A percentile compares a stretch with the other conserved stretches of the same genome.
Conservation (phyloP, 2,329 filamentous ascomycete genomes). For the Aspergillus niger region DNA sequence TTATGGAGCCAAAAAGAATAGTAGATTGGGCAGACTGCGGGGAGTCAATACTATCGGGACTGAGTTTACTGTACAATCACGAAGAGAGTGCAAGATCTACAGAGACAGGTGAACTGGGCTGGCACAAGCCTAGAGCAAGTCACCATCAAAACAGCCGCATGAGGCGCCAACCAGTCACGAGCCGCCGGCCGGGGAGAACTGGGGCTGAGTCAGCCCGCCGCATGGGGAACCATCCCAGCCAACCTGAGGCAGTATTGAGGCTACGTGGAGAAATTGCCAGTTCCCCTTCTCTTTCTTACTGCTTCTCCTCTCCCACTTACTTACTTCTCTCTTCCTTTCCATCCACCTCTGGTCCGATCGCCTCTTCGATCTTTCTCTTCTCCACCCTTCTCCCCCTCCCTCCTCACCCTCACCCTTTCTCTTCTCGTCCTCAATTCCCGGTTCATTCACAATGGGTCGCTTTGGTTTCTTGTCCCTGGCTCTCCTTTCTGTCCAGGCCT, state of each 20-base stretch:
- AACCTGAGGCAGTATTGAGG: slow-evolving; percentile 3
- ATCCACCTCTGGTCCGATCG: background rate
- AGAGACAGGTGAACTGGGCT: background rate
- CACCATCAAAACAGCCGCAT: background rate
- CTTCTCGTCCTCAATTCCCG: slow-evolving; percentile 13
- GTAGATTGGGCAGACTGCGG: background rate
- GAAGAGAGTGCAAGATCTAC: background rate
- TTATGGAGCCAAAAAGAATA: background rate
- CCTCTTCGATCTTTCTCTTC: slow-evolving; percentile 3
- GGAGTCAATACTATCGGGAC: background rate
- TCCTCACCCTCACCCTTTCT: slow-evolving; percentile 17
- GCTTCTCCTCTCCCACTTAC: background rate
- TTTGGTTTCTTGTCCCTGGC: slow-evolving; percentile 72
- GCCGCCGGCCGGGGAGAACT: slow-evolving; percentile 5
- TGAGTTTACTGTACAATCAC: background rate
- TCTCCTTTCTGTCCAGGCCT: slow-evolving; percentile 68
- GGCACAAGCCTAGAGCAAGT: background rate
- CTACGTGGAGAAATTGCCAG: slow-evolving; percentile 30
- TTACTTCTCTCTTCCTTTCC: slow-evolving; percentile 11
- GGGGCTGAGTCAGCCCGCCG: slow-evolving; percentile 22
- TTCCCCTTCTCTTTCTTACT: slow-evolving; percentile 6
- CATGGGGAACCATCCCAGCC: slow-evolving; percentile 17
- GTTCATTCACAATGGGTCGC: slow-evolving; percentile 64
- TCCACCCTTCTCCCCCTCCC: slow-evolving; percentile 6
- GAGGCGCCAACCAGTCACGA: background rate